Evolutionary conservation across 371 early-diverging fungal genomes (phyloP), one percentile per base, ranked within the genome.

Genomic region (Mortierella sp.): DNA sequence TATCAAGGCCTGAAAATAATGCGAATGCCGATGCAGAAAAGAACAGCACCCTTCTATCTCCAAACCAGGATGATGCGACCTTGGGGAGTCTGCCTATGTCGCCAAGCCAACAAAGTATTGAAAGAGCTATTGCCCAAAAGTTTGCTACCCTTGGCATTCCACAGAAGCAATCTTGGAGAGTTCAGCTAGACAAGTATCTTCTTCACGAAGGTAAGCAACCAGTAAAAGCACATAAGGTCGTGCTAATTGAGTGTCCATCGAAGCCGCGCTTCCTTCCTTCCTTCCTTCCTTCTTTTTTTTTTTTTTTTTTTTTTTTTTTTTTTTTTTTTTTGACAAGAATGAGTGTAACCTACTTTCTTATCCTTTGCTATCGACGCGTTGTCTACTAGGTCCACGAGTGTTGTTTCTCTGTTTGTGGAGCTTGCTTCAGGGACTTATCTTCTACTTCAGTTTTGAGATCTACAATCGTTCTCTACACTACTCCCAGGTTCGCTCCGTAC

Each of bases 81-180:
- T 26, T 23, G 9, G 53, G 26, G 53, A 9, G 21, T 4, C 26
- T 76, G 29, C 72, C 72, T 1, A 57, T 61, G 4, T 76, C 76
- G 7, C 71, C 76, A 12, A 71, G 71, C 28, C 72, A 76, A 19
- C 53, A 61, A 12, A 76, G 72, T 44, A 70, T 76, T 52, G 76
- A 76, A 50, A 67, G 66, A 47, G 76, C 71, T 15, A 68, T 71
- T 28, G 68, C 76, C 18, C 76, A 71, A 64, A 76, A 71, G 58
- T 76, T 76, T 37, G 76, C 71, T 23, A 60, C 68, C 2, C 71
- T 75, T 14, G 76, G 76, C 4, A 63, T 70, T 25, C 64, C 62
- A 15, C 57, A 67, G 15, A 66, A 55, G 3, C 47, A 64, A 19
- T 23, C 53, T 15, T 71, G 68, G 64, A 26, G 72, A 4, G 28